Evolutionary conservation across 2,329 filamentous ascomycete species (phyloP).

Genomic region (Cladorrhinum sp.): DNA sequence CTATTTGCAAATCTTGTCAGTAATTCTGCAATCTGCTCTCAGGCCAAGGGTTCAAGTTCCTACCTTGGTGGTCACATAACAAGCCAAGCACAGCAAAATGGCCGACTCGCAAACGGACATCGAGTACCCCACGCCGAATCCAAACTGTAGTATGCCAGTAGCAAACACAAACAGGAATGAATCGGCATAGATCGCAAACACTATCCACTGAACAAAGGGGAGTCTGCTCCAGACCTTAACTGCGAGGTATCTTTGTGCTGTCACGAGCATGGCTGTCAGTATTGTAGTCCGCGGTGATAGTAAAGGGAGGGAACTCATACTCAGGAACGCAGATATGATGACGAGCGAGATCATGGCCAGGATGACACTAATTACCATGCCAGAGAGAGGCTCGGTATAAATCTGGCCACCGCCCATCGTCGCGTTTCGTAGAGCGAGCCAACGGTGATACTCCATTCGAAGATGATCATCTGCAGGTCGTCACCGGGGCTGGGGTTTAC

Average conservation of each 20-base stretch:
- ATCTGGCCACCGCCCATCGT: neutral
- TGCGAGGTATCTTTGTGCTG: slow-evolving; percentile 24
- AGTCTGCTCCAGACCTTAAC: slow-evolving; percentile 24
- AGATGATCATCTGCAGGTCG: neutral
- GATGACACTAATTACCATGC: slow-evolving; percentile 27
- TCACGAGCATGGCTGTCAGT: neutral
- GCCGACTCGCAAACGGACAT: slow-evolving; percentile 52
- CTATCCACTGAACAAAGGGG: slow-evolving; percentile 35
- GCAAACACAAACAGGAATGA: slow-evolving; percentile 59
- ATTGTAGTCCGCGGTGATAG: neutral
- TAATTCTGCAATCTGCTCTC: neutral
- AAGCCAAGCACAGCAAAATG: slow-evolving; percentile 58
- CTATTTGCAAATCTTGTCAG: slow-evolving; percentile 23
- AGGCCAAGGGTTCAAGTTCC: slow-evolving; percentile 15
- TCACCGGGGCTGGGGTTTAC: neutral
- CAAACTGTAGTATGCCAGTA: slow-evolving; percentile 54
- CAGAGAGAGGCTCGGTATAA: slow-evolving; percentile 22
- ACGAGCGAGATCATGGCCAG: slow-evolving; percentile 27
- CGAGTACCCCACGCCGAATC: slow-evolving; percentile 53
- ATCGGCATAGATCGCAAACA: slow-evolving; percentile 58
- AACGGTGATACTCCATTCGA: neutral
- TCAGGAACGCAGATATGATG: slow-evolving; percentile 26
- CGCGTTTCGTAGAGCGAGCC: slow-evolving; percentile 7
- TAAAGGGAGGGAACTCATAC: slow-evolving; percentile 5
- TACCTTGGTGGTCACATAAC: slow-evolving; percentile 63